Evolutionary conservation across 768 basidiomycete genomes (phyloP).

Genomic region (Mycena epipterygia): DNA sequence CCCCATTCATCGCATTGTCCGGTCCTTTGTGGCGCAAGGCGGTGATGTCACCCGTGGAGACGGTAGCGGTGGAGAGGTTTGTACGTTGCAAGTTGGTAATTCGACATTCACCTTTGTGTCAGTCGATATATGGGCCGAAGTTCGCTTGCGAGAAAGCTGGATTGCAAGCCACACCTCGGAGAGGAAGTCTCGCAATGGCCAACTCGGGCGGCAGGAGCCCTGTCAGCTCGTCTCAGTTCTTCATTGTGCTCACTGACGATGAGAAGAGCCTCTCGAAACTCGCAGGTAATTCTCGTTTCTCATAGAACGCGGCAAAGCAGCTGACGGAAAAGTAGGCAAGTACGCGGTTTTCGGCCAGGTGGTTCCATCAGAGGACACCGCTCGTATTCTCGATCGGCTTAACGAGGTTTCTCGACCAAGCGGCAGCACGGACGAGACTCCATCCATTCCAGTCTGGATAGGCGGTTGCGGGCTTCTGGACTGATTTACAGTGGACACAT

Average conservation of each 20-base stretch:
- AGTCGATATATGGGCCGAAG: slow-evolving; percentile 63
- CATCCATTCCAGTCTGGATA: slow-evolving; percentile 23
- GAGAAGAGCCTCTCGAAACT: slow-evolving; percentile 58
- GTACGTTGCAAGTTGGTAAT: slow-evolving; percentile 27
- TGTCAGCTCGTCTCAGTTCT: slow-evolving; percentile 63
- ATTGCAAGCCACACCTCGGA: slow-evolving; percentile 53
- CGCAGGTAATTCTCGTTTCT: slow-evolving; percentile 45
- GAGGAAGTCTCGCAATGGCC: slow-evolving; percentile 66
- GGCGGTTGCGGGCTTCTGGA: slow-evolving; percentile 16
- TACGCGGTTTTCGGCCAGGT: slow-evolving; percentile 21
- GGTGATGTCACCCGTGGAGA: slow-evolving; percentile 67
- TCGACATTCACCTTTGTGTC: slow-evolving; percentile 1
- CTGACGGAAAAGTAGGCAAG: slow-evolving; percentile 20
- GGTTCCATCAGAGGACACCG: slow-evolving; percentile 16
- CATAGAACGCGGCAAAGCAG: slow-evolving; percentile 4
- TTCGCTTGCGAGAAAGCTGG: slow-evolving; percentile 68
- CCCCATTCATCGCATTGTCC: slow-evolving; percentile 61
- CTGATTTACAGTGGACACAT: slow-evolving; percentile 20
- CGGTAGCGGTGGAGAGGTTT: slow-evolving; percentile 68
- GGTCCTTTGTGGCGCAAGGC: slow-evolving; percentile 66
- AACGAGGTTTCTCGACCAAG: slow-evolving; percentile 22
- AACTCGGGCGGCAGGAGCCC: slow-evolving; percentile 62
- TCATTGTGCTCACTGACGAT: slow-evolving; percentile 60
- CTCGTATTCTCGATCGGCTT: slow-evolving; percentile 19
- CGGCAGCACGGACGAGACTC: slow-evolving; percentile 21